Evolutionary conservation across 208 protist genomes (phyloP).

Genomic region (Leptomonas pyrrhocoris): DNA sequence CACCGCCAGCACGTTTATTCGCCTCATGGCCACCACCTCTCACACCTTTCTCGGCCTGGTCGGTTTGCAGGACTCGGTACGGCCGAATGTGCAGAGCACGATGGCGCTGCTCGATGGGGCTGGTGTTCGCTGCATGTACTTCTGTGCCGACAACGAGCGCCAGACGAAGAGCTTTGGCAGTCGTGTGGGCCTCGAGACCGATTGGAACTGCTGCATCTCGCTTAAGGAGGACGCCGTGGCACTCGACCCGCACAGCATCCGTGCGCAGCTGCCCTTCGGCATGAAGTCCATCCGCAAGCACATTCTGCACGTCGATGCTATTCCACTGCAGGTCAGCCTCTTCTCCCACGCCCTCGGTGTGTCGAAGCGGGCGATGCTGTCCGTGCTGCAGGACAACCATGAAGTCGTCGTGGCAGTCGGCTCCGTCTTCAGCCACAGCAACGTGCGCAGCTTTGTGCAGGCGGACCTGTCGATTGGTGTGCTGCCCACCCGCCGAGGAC

Average conservation of each 20-base stretch:
- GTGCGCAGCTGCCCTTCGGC: slow-evolving; percentile 93
- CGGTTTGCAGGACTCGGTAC: slow-evolving; percentile 87
- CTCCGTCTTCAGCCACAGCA: slow-evolving; percentile 91
- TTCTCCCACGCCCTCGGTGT: slow-evolving; percentile 91
- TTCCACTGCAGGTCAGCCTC: slow-evolving; percentile 95
- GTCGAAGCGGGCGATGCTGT: slow-evolving; percentile 90
- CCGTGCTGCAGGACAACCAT: slow-evolving; percentile 94
- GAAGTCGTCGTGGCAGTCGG: slow-evolving; percentile 93
- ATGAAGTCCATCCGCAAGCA: slow-evolving; percentile 94
- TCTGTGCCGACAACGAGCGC: slow-evolving; percentile 81
- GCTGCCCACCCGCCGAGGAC: slow-evolving; percentile 77
- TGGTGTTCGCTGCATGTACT: slow-evolving; percentile 95
- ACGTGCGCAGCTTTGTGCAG: slow-evolving; percentile 92
- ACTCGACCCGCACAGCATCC: slow-evolving; percentile 86
- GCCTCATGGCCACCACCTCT: slow-evolving; percentile 66
- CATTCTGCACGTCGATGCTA: slow-evolving; percentile 92
- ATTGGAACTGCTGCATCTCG: slow-evolving; percentile 97
- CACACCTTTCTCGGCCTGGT: slow-evolving; percentile 92
- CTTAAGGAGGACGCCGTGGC: slow-evolving; percentile 84
- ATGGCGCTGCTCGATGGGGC: slow-evolving; percentile 84
- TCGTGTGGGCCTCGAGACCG: slow-evolving; percentile 92
- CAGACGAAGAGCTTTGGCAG: slow-evolving; percentile 92
- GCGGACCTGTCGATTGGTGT: slow-evolving; percentile 90
- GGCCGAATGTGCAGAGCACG: slow-evolving; percentile 74
- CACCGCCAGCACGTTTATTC: slow-evolving; percentile 56